A percentile compares a stretch with the other conserved stretches of the same genome.
Evolutionary conservation across 176 grass and related monocot genomes (phyloP).

Genomic region (Aegilops longissima): DNA sequence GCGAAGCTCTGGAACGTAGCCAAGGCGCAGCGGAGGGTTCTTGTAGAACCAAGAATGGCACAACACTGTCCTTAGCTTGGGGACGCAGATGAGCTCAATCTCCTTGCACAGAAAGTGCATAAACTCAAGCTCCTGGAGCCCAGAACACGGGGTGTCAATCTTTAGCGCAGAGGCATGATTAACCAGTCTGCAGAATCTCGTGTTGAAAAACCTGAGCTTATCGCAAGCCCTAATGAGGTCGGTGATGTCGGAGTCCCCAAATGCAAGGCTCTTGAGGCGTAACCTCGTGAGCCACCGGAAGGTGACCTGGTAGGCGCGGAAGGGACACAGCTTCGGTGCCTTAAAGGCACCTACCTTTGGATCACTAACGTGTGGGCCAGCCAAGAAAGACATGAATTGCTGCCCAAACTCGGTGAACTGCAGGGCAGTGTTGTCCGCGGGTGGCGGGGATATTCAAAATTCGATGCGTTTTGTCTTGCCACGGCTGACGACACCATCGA

Average conservation of each 20-base stretch:
- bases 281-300: background rate
- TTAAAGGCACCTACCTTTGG: no score
- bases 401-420: background rate
- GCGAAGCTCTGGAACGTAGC: no score
- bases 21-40: background rate
- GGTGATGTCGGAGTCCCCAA: background rate
- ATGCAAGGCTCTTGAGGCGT: background rate
- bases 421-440: no score
- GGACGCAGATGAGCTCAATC: background rate
- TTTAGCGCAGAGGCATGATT: background rate
- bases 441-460: no score
- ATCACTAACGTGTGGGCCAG: no score
- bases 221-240: background rate
- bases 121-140: background rate
- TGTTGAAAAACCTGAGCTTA: background rate
- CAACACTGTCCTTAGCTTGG: background rate
- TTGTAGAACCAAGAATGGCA: background rate
- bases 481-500: no score
- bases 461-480: no score
- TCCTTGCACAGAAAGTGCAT: background rate
- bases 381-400: background rate
- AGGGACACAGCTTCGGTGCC: no score
- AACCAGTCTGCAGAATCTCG: background rate
- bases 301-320: background rate
- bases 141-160: background rate